Evolutionary conservation across 2,329 filamentous ascomycete species (phyloP).

Genomic region (Neopestalotiopsis rosae): DNA sequence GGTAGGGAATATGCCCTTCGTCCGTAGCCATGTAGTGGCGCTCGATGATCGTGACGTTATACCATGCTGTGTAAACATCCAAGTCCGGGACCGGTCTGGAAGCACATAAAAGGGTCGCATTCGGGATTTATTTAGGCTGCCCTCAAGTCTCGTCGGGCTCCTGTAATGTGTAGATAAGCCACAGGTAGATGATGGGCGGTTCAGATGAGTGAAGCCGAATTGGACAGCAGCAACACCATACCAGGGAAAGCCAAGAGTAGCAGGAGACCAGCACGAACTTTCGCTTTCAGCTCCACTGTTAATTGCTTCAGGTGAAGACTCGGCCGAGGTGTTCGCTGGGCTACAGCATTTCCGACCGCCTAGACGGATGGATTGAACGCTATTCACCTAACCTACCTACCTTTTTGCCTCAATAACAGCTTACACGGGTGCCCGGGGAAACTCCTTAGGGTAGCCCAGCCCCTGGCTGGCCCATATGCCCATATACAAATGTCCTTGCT

Average conservation of each 20-base stretch:
- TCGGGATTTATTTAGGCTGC: neutral
- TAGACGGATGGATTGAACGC: neutral
- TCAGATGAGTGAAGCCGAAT: neutral
- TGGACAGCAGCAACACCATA: neutral
- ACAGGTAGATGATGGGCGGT: neutral
- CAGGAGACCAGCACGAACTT: neutral
- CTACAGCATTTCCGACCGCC: neutral
- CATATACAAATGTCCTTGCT: neutral
- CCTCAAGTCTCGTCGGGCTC: neutral
- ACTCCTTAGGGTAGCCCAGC: neutral
- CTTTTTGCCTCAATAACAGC: neutral
- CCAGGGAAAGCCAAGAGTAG: neutral
- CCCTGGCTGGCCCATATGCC: neutral
- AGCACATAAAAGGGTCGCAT: neutral
- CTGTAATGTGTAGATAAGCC: neutral
- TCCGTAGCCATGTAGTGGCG: neutral
- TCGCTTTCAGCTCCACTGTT: neutral
- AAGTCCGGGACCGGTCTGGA: neutral
- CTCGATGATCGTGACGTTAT: slow-evolving; percentile 1
- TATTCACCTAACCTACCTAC: neutral
- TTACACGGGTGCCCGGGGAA: neutral
- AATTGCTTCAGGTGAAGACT: neutral
- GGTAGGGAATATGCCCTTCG: neutral
- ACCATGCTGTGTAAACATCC: neutral
- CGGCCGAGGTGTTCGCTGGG: neutral